A percentile compares a stretch with the other conserved stretches of the same genome.
Conservation (phyloP, 1,139 yeast genomes). For the Suhomyces coccinellae region DNA sequence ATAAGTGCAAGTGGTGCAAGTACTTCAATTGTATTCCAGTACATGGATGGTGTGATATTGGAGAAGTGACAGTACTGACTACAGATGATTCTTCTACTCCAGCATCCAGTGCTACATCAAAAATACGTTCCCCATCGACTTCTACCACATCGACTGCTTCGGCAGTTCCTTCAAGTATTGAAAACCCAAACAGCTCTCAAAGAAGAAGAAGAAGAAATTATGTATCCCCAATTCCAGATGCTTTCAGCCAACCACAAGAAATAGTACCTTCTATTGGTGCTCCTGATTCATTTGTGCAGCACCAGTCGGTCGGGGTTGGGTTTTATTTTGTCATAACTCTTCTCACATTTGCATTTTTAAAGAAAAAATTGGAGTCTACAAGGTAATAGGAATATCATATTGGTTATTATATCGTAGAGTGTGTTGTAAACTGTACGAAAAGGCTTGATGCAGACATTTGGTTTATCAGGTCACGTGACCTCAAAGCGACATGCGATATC, state of each 20-base stretch:
- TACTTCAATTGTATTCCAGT: constrained; percentile 73
- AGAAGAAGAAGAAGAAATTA: constrained; percentile 3
- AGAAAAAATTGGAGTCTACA: constrained; percentile 9
- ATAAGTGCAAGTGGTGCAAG: constrained; percentile 66
- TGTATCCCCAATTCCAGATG: constrained; percentile 1
- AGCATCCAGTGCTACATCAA: constrained; percentile 5
- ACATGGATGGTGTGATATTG: constrained; percentile 70
- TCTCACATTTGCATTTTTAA: constrained; percentile 19
- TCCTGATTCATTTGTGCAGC: constrained; percentile 5
- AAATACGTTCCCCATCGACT: constrained; percentile 1
- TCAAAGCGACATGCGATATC: constrained; percentile 7
- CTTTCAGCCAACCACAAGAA: background rate
- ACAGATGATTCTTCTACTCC: constrained; percentile 8
- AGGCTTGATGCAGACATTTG: too few relatives aligned
- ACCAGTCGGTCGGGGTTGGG: constrained; percentile 19
- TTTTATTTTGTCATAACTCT: constrained; percentile 19
- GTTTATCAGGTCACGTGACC: constrained; percentile 2
- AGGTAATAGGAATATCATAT: constrained; percentile 1
- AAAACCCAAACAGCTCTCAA: constrained; percentile 5
- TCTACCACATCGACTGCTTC: constrained; percentile 5
- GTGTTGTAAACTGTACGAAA: too few relatives aligned
- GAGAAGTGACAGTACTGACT: constrained; percentile 41
- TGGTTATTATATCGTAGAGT: too few relatives aligned
- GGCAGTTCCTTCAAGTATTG: constrained; percentile 15
- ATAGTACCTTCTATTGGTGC: background rate